Conservation (phyloP, 2,329 filamentous ascomycete genomes). For the Fusarium agapanthi region DNA sequence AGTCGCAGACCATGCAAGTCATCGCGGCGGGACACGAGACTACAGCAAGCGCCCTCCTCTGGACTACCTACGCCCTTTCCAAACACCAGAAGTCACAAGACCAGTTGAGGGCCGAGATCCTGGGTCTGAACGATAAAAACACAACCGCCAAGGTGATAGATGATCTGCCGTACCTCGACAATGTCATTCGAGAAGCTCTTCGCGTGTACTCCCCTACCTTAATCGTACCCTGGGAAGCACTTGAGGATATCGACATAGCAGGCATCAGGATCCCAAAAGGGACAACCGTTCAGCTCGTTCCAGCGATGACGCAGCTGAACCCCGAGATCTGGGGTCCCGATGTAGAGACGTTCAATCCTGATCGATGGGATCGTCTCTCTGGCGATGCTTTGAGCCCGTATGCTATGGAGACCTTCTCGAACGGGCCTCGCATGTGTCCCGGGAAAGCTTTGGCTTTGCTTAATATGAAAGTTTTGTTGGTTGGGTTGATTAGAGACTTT, state of each 20-base stretch:
- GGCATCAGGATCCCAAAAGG: slow-evolving; percentile 8
- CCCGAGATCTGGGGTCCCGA: slow-evolving; percentile 16
- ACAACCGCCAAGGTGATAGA: slow-evolving; percentile 7
- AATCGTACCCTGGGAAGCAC: slow-evolving; percentile 16
- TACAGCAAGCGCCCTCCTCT: background rate
- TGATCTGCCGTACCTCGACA: slow-evolving; percentile 6
- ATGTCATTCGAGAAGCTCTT: slow-evolving; percentile 14
- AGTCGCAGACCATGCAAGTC: slow-evolving; percentile 8
- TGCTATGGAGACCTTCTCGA: slow-evolving; percentile 6
- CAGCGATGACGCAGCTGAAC: slow-evolving; percentile 18
- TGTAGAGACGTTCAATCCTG: background rate
- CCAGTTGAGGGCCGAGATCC: too few species aligned
- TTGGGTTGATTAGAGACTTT: slow-evolving; percentile 7
- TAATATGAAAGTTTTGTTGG: slow-evolving; percentile 14
- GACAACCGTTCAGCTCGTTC: slow-evolving; percentile 11
- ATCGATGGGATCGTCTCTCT: background rate
- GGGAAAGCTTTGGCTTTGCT: slow-evolving; percentile 21
- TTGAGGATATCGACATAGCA: background rate
- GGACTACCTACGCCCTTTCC: slow-evolving; percentile 15
- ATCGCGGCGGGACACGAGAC: slow-evolving; percentile 27
- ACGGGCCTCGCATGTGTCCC: slow-evolving; percentile 19
- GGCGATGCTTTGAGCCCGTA: background rate
- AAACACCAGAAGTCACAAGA: background rate
- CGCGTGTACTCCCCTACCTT: slow-evolving; percentile 17
- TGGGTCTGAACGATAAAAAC: too few species aligned